Base-by-base conservation (phyloP, 1,284 basidiomycete genomes). In the Ustilago lituana region DNA sequence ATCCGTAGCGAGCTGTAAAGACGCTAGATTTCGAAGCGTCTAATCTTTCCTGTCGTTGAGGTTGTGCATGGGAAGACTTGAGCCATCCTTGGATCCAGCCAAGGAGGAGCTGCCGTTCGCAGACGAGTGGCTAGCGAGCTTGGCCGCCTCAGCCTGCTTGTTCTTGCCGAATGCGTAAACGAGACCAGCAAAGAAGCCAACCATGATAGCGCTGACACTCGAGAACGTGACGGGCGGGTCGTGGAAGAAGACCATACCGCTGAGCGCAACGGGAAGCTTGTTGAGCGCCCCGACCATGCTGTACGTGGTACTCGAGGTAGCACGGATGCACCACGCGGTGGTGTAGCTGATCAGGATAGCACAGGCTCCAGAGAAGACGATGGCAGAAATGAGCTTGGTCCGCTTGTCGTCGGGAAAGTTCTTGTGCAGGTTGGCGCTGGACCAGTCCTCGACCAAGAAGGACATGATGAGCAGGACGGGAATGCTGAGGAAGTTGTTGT, bases 261-360 rank as follows among this genome's bases (percentile, higher is more conserved):
- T 79, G 22, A 81, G 49, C 2, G 96, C 96, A 32, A 99, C 92
- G 17, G 96, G 96, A 14, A 98, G 87, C 85, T 99, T 99, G 86
- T 99, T 99, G 74, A 99, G 84, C 0, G 96, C 96, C 8, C 96
- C 96, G 48, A 98, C 94, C 96, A 99, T 98, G 74, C 92, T 94
- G 81, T 98, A 99, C 8, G 96, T 99, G 38, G 96, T 98, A 73
- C 94, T 97, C 67, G 92, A 94, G 24, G 95, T 98, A 23, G 90
- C 90, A 41, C 96, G 89, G 38, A 99, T 90, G 83, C 96, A 98
- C 96, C 96, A 98, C 10, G 96, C 96, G 12, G 96, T 98, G 6
- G 93, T 94, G 84, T 95, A 99, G 27, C 93, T 95, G 79, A 99
- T 99, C 52, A 93, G 92, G 27, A 97, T 95, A 10, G 96, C 96